Conservation (phyloP, 805 yeast genomes). For the Candida quercuum region DNA sequence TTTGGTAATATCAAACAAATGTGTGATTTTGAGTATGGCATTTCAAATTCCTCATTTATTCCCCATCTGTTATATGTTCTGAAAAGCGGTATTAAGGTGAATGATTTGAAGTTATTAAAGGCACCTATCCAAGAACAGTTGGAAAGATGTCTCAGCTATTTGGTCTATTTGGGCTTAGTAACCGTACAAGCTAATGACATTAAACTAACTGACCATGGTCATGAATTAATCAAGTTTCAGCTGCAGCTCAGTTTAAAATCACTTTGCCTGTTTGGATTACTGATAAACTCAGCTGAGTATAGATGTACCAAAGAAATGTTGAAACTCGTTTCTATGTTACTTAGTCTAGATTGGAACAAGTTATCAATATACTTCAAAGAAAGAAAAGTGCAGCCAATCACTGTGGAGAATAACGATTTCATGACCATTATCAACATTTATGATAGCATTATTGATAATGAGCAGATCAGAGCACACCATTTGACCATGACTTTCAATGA, state of each 20-base stretch:
- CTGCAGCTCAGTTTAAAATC: background rate
- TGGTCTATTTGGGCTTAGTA: conserved; percentile 1
- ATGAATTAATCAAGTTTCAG: conserved; percentile 1
- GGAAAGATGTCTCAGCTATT: background rate
- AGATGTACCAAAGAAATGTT: conserved; percentile 1
- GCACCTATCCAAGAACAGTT: conserved; percentile 1
- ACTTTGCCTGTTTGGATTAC: background rate
- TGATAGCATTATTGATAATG: background rate
- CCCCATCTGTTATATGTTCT: conserved; percentile 1
- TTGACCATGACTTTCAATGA: background rate
- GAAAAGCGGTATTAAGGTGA: background rate
- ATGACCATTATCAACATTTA: background rate
- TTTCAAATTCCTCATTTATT: background rate
- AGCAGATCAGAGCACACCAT: background rate
- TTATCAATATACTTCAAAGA: background rate
- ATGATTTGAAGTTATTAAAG: conserved; percentile 1
- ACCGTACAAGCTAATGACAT: background rate
- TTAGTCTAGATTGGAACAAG: background rate
- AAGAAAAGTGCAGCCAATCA: background rate
- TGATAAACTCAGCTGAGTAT: background rate
- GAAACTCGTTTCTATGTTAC: conserved; percentile 2
- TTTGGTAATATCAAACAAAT: background rate
- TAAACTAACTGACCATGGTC: background rate
- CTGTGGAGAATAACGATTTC: background rate
- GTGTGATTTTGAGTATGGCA: background rate